Percentiles rank a stretch among this genome's conserved stretches.
These are phyloP conservation scores for California macrophylla DNA, from an alignment of 441 rosid species.

Conservation along the genomic window DNA sequence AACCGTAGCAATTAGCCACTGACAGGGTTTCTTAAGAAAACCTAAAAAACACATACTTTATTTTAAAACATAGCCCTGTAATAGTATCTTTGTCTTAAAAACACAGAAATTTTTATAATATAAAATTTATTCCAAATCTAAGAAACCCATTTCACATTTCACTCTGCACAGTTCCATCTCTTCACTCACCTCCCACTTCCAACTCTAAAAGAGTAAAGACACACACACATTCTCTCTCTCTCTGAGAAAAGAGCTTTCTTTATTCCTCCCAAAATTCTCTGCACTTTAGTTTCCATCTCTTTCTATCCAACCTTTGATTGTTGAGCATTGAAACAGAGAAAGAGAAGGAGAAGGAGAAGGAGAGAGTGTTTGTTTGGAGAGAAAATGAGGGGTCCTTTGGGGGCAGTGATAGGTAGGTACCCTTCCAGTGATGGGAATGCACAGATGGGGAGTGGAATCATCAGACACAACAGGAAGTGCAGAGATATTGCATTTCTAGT, in stretches of 20 bases:
- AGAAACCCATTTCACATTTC: neutral
- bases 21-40: neutral
- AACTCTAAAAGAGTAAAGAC: neutral
- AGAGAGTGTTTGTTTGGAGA: slow-evolving; percentile 4
- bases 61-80: neutral
- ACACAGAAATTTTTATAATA: neutral
- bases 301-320: neutral
- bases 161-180: neutral
- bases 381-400: slow-evolving; percentile 75
- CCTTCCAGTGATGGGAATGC: slow-evolving; percentile 81
- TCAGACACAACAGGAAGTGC: slow-evolving; percentile 82
- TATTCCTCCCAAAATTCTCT: neutral
- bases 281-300: neutral
- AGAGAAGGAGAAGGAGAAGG: slow-evolving; percentile 3
- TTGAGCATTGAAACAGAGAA: slow-evolving; percentile 1
- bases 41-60: neutral
- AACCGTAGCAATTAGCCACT: neutral
- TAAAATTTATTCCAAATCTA: neutral
- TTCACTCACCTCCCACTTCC: neutral
- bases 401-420: slow-evolving; percentile 79
- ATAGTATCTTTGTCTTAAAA: slow-evolving; percentile 1
- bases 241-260: neutral
- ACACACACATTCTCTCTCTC: neutral
- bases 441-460: slow-evolving; percentile 55
- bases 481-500: slow-evolving; percentile 76